Base-by-base conservation (phyloP, 108 stramenopile genomes). In the Cyclotella atomus region DNA sequence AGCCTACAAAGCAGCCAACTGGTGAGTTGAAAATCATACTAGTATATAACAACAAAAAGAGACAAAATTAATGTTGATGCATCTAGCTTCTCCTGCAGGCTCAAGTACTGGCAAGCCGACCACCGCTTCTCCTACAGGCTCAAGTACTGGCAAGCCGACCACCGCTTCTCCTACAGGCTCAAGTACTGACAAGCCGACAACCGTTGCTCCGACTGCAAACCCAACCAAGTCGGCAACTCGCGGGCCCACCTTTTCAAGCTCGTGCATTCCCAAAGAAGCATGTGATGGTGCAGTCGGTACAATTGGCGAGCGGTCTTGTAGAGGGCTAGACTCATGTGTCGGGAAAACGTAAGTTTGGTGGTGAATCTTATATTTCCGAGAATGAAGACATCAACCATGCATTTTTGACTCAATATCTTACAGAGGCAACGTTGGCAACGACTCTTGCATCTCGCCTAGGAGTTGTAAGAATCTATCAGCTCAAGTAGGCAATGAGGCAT, bases 261-360 rank as follows among this genome's bases (percentile, higher is more conserved):
- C 21, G 2, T 52, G 52, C 21, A 1, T 23, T 9, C 52, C 52
- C 1, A 9, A 19, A 10, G 10, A 9, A 2, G 52, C 52, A 52
- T 52, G 52, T 52, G 52, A 52, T 52, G 52, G 52, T 52, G 52
- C 52, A 23, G 52, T 52, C 2, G 52, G 52, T 23, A 52, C 2
- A 19, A 52, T 52, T 52, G 52, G 52, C 20, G 52, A 52, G 21
- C 2, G 21, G 10, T 52, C 52, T 23, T 52, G 52, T 5, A 9
- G 1, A 24, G 52, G 52, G 20, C 1, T 23, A 24, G 52, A 52
- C 2, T 19, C 52, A 10, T 52, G 52, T 23, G 52, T 52, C 9
- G 24, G 24, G 2, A 52, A 52, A 23, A 52, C 52, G 52, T 52
- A 5, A 52, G 52, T 52, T 49, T 23, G 2, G 17, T 17, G 47